Evolutionary conservation across 1,284 basidiomycete genomes (phyloP), one percentile per base, ranked within the genome.

Genomic region (Gymnopus androsaceus): DNA sequence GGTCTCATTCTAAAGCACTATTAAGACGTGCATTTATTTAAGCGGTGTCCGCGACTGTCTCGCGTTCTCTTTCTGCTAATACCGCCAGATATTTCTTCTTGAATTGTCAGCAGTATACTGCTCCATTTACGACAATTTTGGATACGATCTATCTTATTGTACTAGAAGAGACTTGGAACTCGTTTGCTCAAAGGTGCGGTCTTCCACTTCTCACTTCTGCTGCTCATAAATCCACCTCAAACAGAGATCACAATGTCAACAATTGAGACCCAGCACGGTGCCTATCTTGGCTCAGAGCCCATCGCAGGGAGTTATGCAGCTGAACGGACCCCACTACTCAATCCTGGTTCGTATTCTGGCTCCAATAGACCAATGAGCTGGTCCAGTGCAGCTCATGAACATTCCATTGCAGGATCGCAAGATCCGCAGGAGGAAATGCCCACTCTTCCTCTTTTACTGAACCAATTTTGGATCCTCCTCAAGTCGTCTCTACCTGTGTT

Each of bases 401-500:
- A n/a, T n/a, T n/a, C n/a, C n/a, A n/a, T n/a, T n/a, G n/a, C n/a
- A n/a, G 48, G 27, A 3, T 8, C 27, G 14, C 33, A n/a, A 50
- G 36, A 38, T 30, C n/a, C n/a, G 36, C 15, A 23, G 15, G 48
- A 50, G n/a, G 9, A 50, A n/a, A 27, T 50, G 34, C 48, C 48
- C 27, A 50, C 48, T 11, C 6, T 50, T 25, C 36, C 33, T 12
- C 36, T 50, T 27, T 15, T 50, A 5, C 6, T 38, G 6, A 28
- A 34, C 5, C 48, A 50, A 27, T 50, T 38, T 23, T 15, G 15
- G 9, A 37, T 50, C 33, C 21, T 50, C 15, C 36, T 50, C 2
- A 27, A 50, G 27, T 50, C 48, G 17, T 25, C 48, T n/a, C 9
- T 50, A 81, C 90, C 31, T 83, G 21, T 56, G 38, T 56, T 49